These are phyloP conservation scores for Alloteropsis semialata DNA, from an alignment of 176 grass and related monocot genomes.

Conservation along the genomic window DNA sequence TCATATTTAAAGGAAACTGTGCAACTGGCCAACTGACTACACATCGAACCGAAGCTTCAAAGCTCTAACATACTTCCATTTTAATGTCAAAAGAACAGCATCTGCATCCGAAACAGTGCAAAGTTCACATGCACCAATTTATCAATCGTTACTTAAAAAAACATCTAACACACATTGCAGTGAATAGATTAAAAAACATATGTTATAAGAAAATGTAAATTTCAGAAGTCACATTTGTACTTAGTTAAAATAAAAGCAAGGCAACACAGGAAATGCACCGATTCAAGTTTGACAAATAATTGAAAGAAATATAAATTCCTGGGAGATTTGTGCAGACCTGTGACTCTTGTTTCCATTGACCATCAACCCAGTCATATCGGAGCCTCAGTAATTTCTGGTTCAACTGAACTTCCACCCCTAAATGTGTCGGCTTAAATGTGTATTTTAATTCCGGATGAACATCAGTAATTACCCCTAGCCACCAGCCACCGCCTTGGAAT, in stretches of 20 bases:
- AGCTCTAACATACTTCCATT: neutral
- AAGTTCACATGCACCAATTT: neutral
- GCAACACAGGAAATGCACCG: neutral
- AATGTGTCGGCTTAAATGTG: slow-evolving; percentile 41
- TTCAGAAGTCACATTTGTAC: neutral
- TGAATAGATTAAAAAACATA: no score
- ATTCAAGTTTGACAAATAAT: slow-evolving; percentile 21
- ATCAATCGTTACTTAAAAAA: neutral
- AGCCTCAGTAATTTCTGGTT: slow-evolving; percentile 51
- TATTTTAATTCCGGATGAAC: slow-evolving; percentile 35
- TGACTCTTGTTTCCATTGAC: slow-evolving; percentile 43
- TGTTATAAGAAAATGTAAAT: no score
- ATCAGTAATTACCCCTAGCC: slow-evolving; percentile 48
- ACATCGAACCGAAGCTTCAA: neutral
- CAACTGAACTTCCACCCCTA: slow-evolving; percentile 50
- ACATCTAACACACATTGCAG: neutral
- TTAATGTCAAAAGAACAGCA: neutral
- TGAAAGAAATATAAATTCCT: slow-evolving; percentile 18
- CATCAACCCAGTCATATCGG: slow-evolving; percentile 50
- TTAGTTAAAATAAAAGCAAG: neutral
- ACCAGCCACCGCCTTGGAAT: slow-evolving; percentile 59
- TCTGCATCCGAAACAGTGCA: neutral
- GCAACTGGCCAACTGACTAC: neutral
- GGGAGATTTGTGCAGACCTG: slow-evolving; percentile 40
- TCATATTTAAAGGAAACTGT: neutral